Evolutionary conservation across 106 monocot species (phyloP), one percentile per base, ranked within the genome.

Genomic region (Agapanthus africanus): DNA sequence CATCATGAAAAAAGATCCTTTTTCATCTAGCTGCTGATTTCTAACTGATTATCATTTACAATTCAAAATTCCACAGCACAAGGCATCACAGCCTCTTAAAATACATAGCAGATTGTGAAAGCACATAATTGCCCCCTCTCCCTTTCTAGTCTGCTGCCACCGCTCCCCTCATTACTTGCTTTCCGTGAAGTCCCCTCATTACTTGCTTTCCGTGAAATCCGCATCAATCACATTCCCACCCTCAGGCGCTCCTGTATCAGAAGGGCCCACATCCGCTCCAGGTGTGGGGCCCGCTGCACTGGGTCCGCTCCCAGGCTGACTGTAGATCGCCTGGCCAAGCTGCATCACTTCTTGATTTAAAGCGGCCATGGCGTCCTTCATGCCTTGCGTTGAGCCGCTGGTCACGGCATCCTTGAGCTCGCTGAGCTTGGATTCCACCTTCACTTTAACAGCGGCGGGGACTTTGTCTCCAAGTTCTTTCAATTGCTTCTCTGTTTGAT

Each of bases 141-240:
- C 11, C n/a, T n/a, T n/a, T n/a, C n/a, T n/a, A 38, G 1, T 16
- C 64, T 11, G 64, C 39, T 18, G 32, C 36, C 16, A 5, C 61
- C 18, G 3, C 4, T 36, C 23, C 11, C 19, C 7, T 39, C n/a
- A n/a, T n/a, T n/a, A n/a, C n/a, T n/a, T n/a, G n/a, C n/a, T n/a
- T n/a, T n/a, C n/a, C n/a, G n/a, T n/a, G n/a, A n/a, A n/a, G n/a
- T n/a, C n/a, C n/a, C n/a, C n/a, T n/a, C 64, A 39, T 93, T 82
- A 94, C 30, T 94, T 87, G 77, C 90, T 94, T 33, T 94, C 94
- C 9, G 87, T 90, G 67, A 94, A 94, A 76, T 94, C 93, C 9
- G 93, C 93, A 71, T 93, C 93, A 16, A 93, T 89, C 15, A 93
- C 93, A 82, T 93, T 84, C 1, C 85, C 87, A 15, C 80, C 82